These are phyloP conservation scores for Castanospermum australe DNA, from an alignment of 306 rosid genomes.

Conservation along the genomic window DNA sequence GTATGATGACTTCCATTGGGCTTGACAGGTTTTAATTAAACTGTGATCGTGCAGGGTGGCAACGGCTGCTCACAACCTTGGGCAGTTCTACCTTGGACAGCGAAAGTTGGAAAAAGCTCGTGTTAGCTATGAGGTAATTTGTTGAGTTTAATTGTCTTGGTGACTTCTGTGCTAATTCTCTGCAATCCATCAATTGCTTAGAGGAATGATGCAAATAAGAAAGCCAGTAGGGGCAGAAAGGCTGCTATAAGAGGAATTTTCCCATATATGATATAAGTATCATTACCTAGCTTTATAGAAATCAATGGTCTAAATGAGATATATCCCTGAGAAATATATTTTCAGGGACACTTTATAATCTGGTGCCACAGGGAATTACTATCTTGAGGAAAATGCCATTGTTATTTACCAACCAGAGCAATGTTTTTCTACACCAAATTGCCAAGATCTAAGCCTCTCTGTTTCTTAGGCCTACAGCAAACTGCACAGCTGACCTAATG, in stretches of 20 bases:
- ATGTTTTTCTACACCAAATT: background rate
- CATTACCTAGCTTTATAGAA: too few species aligned
- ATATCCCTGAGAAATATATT: too few species aligned
- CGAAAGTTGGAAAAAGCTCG: conserved; percentile 70
- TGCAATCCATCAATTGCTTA: background rate
- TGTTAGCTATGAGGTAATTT: conserved; percentile 65
- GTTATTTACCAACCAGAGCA: background rate
- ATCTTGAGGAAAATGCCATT: conserved; percentile 1
- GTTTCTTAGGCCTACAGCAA: background rate
- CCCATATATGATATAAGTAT: too few species aligned
- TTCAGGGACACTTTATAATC: background rate
- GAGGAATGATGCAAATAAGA: too few species aligned
- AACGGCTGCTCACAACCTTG: conserved; percentile 85
- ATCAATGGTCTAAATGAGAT: too few species aligned
- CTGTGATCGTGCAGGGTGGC: conserved; percentile 61
- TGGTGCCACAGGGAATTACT: background rate
- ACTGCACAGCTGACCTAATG: background rate
- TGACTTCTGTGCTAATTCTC: background rate
- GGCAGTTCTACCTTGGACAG: conserved; percentile 76
- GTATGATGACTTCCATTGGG: background rate
- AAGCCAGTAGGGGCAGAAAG: too few species aligned
- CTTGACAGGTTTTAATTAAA: conserved; percentile 1
- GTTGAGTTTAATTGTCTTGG: conserved; percentile 4
- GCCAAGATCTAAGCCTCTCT: background rate
- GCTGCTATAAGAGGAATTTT: too few species aligned